These are phyloP conservation scores for Dictyostelium purpureum DNA, from an alignment of 78 protist genomes.

Conservation along the genomic window DNA sequence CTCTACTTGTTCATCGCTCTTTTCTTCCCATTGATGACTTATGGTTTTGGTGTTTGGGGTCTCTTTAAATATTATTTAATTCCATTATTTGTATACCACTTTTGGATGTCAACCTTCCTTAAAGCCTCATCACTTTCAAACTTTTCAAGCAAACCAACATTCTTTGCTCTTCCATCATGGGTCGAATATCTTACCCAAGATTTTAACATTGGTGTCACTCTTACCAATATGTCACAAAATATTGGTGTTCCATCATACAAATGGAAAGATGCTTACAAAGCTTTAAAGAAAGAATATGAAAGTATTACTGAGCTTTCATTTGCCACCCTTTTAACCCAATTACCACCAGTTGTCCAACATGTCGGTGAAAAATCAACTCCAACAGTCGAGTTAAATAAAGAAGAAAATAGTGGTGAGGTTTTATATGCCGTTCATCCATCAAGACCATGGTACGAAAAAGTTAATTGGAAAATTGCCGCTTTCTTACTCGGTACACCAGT, in stretches of 20 bases:
- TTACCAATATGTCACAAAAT: not conserved
- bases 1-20: constrained; percentile 51
- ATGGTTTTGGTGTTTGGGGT: constrained; percentile 75
- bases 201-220: constrained; percentile 63
- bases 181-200: constrained; percentile 41
- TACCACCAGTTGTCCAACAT: constrained; percentile 9
- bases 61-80: constrained; percentile 64
- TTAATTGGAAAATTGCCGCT: constrained; percentile 39
- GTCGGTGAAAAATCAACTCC: not conserved
- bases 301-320: constrained; percentile 45
- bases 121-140: constrained; percentile 15
- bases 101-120: constrained; percentile 76
- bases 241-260: constrained; percentile 57
- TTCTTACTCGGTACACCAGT: constrained; percentile 63
- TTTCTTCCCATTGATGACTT: constrained; percentile 74
- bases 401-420: not conserved
- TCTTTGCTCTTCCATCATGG: constrained; percentile 34
- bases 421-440: not conserved
- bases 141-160: not conserved
- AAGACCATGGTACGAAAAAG: constrained; percentile 54
- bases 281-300: constrained; percentile 28
- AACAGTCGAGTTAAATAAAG: not conserved
- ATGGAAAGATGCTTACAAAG: constrained; percentile 64
- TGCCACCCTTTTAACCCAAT: constrained; percentile 12
- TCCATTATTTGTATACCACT: constrained; percentile 77